Evolutionary conservation across 805 yeast genomes (phyloP).

Genomic region (Tetrapisispora phaffii): DNA sequence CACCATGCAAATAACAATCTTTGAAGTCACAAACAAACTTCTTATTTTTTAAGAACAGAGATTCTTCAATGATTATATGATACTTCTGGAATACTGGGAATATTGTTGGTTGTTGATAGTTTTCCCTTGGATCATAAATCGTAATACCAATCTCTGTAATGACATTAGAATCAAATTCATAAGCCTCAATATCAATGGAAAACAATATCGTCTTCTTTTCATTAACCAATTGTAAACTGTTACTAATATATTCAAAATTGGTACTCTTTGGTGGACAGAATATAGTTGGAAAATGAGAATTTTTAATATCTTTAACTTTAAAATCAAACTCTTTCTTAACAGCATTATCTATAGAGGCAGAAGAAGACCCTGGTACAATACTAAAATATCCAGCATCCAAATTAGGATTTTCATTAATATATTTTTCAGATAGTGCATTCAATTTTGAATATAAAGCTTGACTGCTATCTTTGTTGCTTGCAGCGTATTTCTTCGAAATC

Average conservation of each 20-base stretch:
- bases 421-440: background rate
- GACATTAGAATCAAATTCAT: constrained; percentile 33
- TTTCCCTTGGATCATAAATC: constrained; percentile 44
- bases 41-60: constrained; percentile 37
- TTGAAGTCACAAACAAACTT: constrained; percentile 45
- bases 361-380: too few relatives aligned
- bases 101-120: constrained; percentile 22
- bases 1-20: constrained; percentile 40
- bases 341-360: background rate
- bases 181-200: constrained; percentile 48
- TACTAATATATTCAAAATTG: constrained; percentile 14
- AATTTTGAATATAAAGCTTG: constrained; percentile 5
- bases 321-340: constrained; percentile 7
- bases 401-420: background rate
- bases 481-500: constrained; percentile 1
- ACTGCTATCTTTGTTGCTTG: constrained; percentile 5
- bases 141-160: constrained; percentile 51
- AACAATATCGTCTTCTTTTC: constrained; percentile 29
- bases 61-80: constrained; percentile 39
- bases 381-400: background rate
- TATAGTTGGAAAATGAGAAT: constrained; percentile 19
- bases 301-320: constrained; percentile 9
- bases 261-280: constrained; percentile 12
- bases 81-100: constrained; percentile 34
- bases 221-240: constrained; percentile 13